Evolutionary conservation across 495 filamentous ascomycete genomes (phyloP).

Genomic region (Diplogelasinospora grovesii): DNA sequence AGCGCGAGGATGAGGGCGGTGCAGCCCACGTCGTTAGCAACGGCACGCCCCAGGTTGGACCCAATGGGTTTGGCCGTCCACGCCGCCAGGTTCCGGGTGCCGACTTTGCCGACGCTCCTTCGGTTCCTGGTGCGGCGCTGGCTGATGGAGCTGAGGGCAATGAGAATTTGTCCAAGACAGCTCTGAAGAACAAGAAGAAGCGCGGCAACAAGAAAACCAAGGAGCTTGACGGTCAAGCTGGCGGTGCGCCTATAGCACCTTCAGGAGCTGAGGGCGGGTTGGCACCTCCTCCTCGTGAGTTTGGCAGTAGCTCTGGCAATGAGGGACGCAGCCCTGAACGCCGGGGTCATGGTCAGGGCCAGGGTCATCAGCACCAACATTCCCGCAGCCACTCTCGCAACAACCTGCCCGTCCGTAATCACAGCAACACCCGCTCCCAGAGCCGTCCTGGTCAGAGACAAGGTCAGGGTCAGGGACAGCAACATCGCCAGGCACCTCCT

Average conservation of each 20-base stretch:
- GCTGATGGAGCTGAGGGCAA: conserved; percentile 53
- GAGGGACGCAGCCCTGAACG: conserved; percentile 62
- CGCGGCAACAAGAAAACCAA: conserved; percentile 91
- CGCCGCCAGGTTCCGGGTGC: conserved; percentile 50
- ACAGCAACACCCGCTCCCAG: conserved; percentile 33
- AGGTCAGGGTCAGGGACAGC: conserved; percentile 18
- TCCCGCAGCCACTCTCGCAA: conserved; percentile 51
- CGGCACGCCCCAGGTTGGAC: conserved; percentile 56
- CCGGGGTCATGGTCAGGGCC: conserved; percentile 33
- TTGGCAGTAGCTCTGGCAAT: conserved; percentile 29
- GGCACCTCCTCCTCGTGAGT: conserved; percentile 35
- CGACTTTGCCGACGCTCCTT: conserved; percentile 36
- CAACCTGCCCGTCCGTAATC: conserved; percentile 42
- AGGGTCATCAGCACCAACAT: conserved; percentile 31
- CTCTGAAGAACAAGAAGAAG: conserved; percentile 98
- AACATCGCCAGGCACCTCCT: conserved; percentile 14
- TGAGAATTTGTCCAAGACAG: conserved; percentile 74
- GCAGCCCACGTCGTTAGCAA: conserved; percentile 78
- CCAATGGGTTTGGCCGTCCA: conserved; percentile 74
- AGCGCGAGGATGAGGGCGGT: conserved; percentile 94
- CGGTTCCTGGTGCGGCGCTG: conserved; percentile 72
- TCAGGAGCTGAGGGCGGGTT: conserved; percentile 25
- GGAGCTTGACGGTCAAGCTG: too few relatives aligned
- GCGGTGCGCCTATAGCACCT: conserved; percentile 22
- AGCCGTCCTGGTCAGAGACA: conserved; percentile 35